Evolutionary conservation across 345 rosid species (phyloP), one percentile per base, ranked within the genome.

Genomic region (Melaleuca alternifolia): DNA sequence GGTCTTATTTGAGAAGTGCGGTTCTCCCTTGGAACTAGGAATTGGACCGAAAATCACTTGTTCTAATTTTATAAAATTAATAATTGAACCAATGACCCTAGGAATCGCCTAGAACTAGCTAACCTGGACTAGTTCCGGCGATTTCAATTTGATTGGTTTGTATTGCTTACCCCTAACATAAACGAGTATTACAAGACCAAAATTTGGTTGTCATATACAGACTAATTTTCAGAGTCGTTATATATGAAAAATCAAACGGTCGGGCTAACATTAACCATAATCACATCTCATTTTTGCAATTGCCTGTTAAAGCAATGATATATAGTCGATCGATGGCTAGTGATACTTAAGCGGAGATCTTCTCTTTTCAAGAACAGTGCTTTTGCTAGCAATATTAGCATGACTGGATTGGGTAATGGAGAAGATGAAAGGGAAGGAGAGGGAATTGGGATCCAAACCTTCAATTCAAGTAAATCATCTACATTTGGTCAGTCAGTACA

Each of bases 181-280:
- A 41, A 41, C 4, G 0, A 18, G 48, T 1, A 0, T 16, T 8
- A 9, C 0, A 0, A 2, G 0, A 0, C 2, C 11, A 16, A 65
- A 33, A 33, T 5, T n/a, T 59, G 1, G 12, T n/a, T n/a, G 28
- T 59, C 0, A 0, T n/a, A 1, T 12, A n/a, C 28, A 0, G 6
- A 59, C 11, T 12, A 11, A 59, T n/a, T 1, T n/a, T 59, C 11
- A n/a, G 33, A 0, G 4, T 9, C n/a, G 2, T 12, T 33, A n/a
- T n/a, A n/a, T 2, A 8, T 2, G 13, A 10, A 71, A 33, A 9
- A 16, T 71, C 13, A 71, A 9, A 33, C 0, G 0, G 1, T 5
- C 0, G 4, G 4, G 26, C 18, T 33, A 71, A 20, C 7, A 18
- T 9, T 1, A 6, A 18, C 7, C 48, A 16, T 71, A 18, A 20